A percentile compares a stretch with the other conserved stretches of the same genome.
These are phyloP conservation scores for Mortierella sp. DNA, from an alignment of 371 early-diverging fungal species.

Conservation along the genomic window DNA sequence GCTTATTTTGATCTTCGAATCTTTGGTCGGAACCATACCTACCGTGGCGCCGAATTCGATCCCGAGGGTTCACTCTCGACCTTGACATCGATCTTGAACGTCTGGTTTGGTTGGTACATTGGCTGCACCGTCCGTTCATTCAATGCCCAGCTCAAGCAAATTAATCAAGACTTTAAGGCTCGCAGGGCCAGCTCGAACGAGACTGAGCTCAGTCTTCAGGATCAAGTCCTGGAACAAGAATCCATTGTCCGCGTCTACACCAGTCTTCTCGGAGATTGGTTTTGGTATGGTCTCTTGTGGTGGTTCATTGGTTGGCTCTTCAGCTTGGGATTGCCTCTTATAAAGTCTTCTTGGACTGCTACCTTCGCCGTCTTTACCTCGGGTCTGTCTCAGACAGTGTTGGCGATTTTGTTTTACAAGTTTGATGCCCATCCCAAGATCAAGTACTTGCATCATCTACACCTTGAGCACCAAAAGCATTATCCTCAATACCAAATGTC, in stretches of 20 bases:
- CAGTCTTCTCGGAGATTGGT: conserved; percentile 33
- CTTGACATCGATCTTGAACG: conserved; percentile 53
- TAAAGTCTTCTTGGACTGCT: conserved; percentile 64
- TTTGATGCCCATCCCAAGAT: conserved; percentile 43
- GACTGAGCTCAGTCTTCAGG: background rate
- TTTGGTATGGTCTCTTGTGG: conserved; percentile 47
- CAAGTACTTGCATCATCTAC: conserved; percentile 26
- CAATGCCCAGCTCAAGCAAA: conserved; percentile 34
- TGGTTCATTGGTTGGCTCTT: conserved; percentile 48
- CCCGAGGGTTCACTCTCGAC: conserved; percentile 62
- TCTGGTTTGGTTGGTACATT: conserved; percentile 56
- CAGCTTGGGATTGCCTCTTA: conserved; percentile 54
- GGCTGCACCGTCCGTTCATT: conserved; percentile 50
- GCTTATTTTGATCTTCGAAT: conserved; percentile 55
- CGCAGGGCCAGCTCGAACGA: conserved; percentile 7
- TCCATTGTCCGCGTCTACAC: conserved; percentile 23
- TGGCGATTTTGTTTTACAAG: conserved; percentile 50
- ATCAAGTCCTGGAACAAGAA: conserved; percentile 35
- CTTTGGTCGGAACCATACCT: conserved; percentile 56
- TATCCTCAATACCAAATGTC: conserved; percentile 22
- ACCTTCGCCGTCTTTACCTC: conserved; percentile 54
- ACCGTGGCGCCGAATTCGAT: conserved; percentile 55
- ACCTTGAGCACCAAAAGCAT: conserved; percentile 21
- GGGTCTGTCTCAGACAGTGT: conserved; percentile 42
- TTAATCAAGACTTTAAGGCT: conserved; percentile 22